Base-by-base conservation (phyloP, 1,284 basidiomycete genomes). In the Leccinum angustisporum region DNA sequence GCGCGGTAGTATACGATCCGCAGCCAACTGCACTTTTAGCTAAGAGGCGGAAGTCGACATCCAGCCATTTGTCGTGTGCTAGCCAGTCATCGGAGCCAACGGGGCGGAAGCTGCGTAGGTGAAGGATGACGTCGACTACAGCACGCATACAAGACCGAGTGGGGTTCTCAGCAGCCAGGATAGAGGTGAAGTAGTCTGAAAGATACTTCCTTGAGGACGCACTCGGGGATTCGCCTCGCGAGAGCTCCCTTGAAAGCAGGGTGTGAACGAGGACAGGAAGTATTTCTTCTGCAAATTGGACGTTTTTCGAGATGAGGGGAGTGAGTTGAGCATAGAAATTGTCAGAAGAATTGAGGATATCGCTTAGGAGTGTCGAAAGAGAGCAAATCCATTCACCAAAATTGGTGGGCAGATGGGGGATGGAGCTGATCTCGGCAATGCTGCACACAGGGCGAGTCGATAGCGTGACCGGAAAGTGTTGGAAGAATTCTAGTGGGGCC, bases 1-100 rank as follows among this genome's bases (percentile, higher is more conserved):
- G 80, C 0, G 93, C 90, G 0, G 95, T 95, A 2, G 94, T 94
- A 72, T 92, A 97, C 5, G 91, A 86, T 1, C 91, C 91, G 63
- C 89, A 94, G 48, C 78, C 75, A 58, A 94, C 85, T 2, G 96
- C 91, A 16, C 87, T 90, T 63, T 81, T 79, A 13, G 90, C 88
- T 5, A 99, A 81, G 5, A 93, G 75, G 3, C 84, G 75, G 67
- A 83, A 91, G 65, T 97, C 87, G 40, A 98, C 71, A n/a, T 83
- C 77, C 7, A 97, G 81, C 97, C 96, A 98, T 63, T 81, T 83
- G 72, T 98, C 88, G 67, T 90, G 85, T 0, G 83, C 83, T 7
- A 94, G 77, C 33, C 83, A 81, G 66, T 89, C 83, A 2, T 70
- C 63, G 50, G 77, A 67, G 48, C 77, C 74, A 14, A 75, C 73